A percentile compares a stretch with the other conserved stretches of the same genome.
Conservation (phyloP, 2,329 filamentous ascomycete species). For the Colletotrichum phormii region DNA sequence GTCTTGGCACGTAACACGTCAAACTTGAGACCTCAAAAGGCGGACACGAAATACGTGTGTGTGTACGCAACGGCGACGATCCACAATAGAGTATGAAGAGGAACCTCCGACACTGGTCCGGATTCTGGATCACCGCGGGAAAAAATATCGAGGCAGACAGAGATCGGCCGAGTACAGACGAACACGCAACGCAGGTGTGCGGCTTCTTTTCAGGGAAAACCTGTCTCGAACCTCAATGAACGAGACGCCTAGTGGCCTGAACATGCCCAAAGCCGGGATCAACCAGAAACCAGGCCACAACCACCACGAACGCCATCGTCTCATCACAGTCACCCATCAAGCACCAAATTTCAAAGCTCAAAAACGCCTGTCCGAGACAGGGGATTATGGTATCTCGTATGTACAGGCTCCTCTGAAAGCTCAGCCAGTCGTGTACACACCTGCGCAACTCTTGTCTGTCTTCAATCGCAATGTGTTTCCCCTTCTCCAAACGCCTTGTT, state of each 20-base stretch:
- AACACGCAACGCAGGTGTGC: not conserved
- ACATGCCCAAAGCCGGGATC: not conserved
- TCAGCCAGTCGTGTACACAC: conserved; percentile 16
- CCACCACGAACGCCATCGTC: not conserved
- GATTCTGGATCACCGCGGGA: not conserved
- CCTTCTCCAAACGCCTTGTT: conserved; percentile 26
- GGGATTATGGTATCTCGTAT: conserved; percentile 38
- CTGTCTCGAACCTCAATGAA: not conserved
- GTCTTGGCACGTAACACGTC: not conserved
- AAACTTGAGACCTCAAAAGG: not conserved
- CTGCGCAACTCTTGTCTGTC: not conserved
- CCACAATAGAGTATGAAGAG: not conserved
- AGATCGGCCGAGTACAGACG: not conserved
- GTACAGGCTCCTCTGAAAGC: conserved; percentile 29
- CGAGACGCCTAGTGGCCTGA: conserved; percentile 26
- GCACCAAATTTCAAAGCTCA: not conserved
- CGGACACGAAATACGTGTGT: not conserved
- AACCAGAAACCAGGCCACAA: not conserved
- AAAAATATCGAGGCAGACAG: not conserved
- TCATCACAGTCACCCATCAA: not conserved
- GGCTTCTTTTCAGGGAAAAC: not conserved
- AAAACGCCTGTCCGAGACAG: conserved; percentile 35
- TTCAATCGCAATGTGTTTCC: not conserved
- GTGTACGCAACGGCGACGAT: not conserved
- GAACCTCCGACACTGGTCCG: not conserved